Evolutionary conservation across 768 basidiomycete genomes (phyloP).

Genomic region (Podaxis pistillaris): DNA sequence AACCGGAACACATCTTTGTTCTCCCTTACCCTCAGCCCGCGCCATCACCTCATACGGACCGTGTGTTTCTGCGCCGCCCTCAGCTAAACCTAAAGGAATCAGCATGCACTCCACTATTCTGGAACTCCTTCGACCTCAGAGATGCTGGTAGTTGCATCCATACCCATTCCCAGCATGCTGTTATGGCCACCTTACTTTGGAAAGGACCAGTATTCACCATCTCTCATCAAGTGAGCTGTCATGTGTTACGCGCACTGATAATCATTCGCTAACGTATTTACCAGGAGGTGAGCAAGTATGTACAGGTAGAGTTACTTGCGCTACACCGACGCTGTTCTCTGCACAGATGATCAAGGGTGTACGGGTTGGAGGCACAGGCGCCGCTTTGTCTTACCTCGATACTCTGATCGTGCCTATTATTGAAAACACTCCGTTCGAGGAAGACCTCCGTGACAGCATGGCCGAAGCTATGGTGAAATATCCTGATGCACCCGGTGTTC

Average conservation of each 20-base stretch:
- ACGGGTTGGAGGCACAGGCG: constrained; percentile 70
- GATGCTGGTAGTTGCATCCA: constrained; percentile 86
- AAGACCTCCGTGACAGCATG: constrained; percentile 88
- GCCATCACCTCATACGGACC: constrained; percentile 61
- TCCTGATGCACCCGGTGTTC: constrained; percentile 74
- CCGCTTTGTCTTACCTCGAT: constrained; percentile 79
- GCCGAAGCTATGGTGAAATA: constrained; percentile 78
- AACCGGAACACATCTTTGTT: constrained; percentile 83
- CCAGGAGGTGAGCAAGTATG: constrained; percentile 39
- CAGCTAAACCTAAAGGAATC: constrained; percentile 73
- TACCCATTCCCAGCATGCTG: constrained; percentile 88
- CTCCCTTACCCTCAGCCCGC: constrained; percentile 70
- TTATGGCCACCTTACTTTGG: constrained; percentile 85
- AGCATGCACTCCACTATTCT: constrained; percentile 88
- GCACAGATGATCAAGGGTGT: constrained; percentile 90
- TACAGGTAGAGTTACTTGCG: not conserved
- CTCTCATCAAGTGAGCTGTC: constrained; percentile 67
- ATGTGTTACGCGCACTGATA: constrained; percentile 6
- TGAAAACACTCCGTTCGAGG: constrained; percentile 88
- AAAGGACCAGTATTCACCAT: constrained; percentile 69
- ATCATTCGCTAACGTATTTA: constrained; percentile 11
- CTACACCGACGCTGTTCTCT: not conserved
- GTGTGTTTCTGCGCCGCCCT: constrained; percentile 78
- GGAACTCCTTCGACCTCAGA: constrained; percentile 84
- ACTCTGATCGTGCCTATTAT: constrained; percentile 87